A percentile compares a stretch with the other conserved stretches of the same genome.
Conservation (phyloP, 1,139 yeast genomes). For the Geotrichum reessii region DNA sequence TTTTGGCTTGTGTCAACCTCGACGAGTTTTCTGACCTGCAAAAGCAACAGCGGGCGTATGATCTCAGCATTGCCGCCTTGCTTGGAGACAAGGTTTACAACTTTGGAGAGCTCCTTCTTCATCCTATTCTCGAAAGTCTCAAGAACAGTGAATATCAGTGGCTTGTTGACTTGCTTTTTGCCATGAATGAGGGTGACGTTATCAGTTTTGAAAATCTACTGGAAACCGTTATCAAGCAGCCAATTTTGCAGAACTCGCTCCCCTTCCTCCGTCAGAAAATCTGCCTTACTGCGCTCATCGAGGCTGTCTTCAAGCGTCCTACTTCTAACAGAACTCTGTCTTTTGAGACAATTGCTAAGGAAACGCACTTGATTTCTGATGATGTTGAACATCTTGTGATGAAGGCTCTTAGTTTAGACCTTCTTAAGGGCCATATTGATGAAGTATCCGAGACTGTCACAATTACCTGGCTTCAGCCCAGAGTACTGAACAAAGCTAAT, state of each 20-base stretch:
- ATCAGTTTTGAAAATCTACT: conserved; percentile 51
- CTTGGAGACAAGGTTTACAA: conserved; percentile 90
- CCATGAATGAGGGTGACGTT: conserved; percentile 77
- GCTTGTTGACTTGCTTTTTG: conserved; percentile 67
- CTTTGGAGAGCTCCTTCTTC: conserved; percentile 90
- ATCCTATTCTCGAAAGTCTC: conserved; percentile 66
- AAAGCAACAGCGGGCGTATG: conserved; percentile 55
- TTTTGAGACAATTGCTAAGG: conserved; percentile 70
- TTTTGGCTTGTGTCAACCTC: too few relatives aligned
- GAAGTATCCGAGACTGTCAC: conserved; percentile 75
- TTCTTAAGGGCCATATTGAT: conserved; percentile 81
- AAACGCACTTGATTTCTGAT: conserved; percentile 58
- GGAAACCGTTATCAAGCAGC: too few relatives aligned
- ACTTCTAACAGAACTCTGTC: conserved; percentile 66
- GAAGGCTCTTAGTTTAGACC: conserved; percentile 79
- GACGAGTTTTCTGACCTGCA: too few relatives aligned
- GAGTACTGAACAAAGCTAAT: conserved; percentile 79
- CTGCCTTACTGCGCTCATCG: conserved; percentile 85
- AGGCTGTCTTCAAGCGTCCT: conserved; percentile 75
- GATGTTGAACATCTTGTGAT: conserved; percentile 88
- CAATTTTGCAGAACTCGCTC: conserved; percentile 45
- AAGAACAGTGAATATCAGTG: conserved; percentile 54
- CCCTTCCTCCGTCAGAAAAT: conserved; percentile 81
- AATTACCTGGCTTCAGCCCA: conserved; percentile 92
- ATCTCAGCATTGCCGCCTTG: conserved; percentile 79